phyloP scores from a whole-genome alignment of 179 eudicot genomes.

The Camellia oleifera region DNA sequence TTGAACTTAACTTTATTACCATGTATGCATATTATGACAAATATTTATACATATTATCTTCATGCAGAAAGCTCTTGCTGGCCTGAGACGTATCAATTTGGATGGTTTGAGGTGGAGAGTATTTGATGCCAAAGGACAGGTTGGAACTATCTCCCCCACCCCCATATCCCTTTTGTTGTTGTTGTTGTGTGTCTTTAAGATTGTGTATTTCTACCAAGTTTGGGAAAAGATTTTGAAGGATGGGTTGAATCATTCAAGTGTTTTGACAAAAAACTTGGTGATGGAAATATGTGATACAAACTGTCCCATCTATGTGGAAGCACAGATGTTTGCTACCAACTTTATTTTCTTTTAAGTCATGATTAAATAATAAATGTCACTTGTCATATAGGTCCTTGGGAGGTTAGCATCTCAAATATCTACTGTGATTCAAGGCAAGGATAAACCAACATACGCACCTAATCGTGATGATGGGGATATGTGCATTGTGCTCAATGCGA shows the following conservation, averaged over 20 bases:
- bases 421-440: too few relatives aligned
- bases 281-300: not conserved
- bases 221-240: not conserved
- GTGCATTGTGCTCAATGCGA: too few relatives aligned
- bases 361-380: not conserved
- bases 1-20: too few relatives aligned
- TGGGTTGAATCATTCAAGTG: not conserved
- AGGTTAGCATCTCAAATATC: slow-evolving; percentile 61
- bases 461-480: too few relatives aligned
- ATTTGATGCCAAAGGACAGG: slow-evolving; percentile 98
- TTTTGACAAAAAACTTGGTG: not conserved
- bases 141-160: slow-evolving; percentile 18
- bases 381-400: slow-evolving; percentile 72
- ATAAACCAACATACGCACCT: too few relatives aligned
- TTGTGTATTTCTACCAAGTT: not conserved
- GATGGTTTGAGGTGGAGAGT: slow-evolving; percentile 97
- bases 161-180: not conserved
- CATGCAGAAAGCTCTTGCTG: slow-evolving; percentile 89
- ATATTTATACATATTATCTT: slow-evolving; percentile 6
- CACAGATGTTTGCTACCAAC: not conserved
- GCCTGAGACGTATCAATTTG: slow-evolving; percentile 77
- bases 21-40: not conserved
- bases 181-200: not conserved
- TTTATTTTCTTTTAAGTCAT: not conserved
- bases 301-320: not conserved